Percentiles rank a stretch among this genome's conserved stretches.
Evolutionary conservation across 108 stramenopile species (phyloP).

Genomic region (Fragilaria crotonensis): DNA sequence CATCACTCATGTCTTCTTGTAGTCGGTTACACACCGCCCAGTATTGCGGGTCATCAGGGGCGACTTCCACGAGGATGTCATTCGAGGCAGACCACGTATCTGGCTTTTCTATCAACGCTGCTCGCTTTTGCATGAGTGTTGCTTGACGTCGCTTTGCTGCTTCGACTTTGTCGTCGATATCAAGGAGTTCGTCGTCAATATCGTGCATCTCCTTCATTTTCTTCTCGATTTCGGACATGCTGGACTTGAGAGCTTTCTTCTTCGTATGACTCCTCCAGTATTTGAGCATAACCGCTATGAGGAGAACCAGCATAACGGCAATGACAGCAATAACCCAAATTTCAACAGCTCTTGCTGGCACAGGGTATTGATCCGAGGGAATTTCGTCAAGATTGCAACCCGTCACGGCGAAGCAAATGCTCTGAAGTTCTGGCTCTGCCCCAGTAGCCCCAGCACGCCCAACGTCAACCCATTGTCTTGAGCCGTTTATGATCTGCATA

Average conservation of each 20-base stretch:
- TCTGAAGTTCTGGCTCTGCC: background rate
- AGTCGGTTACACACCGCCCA: background rate
- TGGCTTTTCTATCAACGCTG: background rate
- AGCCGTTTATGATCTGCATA: background rate
- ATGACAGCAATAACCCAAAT: conserved; percentile 10
- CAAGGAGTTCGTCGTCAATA: background rate
- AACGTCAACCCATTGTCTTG: background rate
- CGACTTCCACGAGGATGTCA: background rate
- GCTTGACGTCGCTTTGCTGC: background rate
- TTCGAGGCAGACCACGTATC: background rate
- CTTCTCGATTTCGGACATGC: background rate
- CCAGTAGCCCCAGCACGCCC: background rate
- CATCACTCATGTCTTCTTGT: background rate
- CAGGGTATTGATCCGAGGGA: conserved; percentile 5
- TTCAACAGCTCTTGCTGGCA: background rate
- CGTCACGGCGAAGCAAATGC: conserved; percentile 3
- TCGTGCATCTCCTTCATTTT: background rate
- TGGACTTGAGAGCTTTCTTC: background rate
- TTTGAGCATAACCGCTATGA: background rate
- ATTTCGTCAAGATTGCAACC: background rate
- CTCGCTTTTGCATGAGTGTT: background rate
- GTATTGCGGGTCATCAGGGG: background rate
- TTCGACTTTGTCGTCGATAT: background rate
- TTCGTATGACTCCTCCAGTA: background rate
- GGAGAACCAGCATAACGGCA: background rate